A percentile compares a stretch with the other conserved stretches of the same genome.
phyloP scores from a whole-genome alignment of 140 eudicot species.

The Stevia rebaudiana region DNA sequence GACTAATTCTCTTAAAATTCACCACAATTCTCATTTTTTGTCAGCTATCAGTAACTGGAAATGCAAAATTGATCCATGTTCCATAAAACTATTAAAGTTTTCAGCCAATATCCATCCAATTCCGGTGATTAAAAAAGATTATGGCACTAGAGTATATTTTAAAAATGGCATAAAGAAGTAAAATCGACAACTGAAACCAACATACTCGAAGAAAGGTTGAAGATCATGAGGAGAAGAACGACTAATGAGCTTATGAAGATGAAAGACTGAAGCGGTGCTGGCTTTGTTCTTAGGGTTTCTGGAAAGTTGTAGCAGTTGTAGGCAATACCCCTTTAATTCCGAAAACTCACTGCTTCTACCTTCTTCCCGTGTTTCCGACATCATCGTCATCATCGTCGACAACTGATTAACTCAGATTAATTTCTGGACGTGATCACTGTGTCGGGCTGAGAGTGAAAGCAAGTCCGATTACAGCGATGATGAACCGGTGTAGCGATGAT shows the following conservation, averaged over 20 bases:
- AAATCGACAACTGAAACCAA: background rate
- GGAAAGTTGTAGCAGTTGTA: slow-evolving; percentile 47
- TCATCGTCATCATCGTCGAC: slow-evolving; percentile 11
- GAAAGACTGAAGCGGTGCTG: slow-evolving; percentile 27
- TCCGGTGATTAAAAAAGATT: background rate
- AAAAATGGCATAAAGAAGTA: background rate
- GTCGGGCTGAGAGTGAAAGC: too few relatives aligned
- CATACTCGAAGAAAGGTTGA: slow-evolving; percentile 79
- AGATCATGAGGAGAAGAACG: slow-evolving; percentile 43
- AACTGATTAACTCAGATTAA: background rate
- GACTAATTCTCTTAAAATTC: slow-evolving; percentile 3
- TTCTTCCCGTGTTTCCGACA: slow-evolving; percentile 26
- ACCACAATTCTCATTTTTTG: background rate
- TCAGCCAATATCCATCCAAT: background rate
- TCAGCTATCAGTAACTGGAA: background rate
- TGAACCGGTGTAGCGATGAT: too few relatives aligned
- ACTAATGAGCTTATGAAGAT: slow-evolving; percentile 42
- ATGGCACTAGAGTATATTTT: background rate
- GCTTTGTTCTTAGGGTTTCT: slow-evolving; percentile 48
- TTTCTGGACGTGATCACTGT: background rate
- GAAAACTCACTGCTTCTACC: slow-evolving; percentile 27
- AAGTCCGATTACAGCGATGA: too few relatives aligned
- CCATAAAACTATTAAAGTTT: background rate
- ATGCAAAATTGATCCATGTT: background rate
- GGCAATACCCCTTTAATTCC: slow-evolving; percentile 45